A percentile compares a stretch with the other conserved stretches of the same genome.
Conservation (phyloP, 2,329 filamentous ascomycete species). For the Lasiodiplodia sp. region DNA sequence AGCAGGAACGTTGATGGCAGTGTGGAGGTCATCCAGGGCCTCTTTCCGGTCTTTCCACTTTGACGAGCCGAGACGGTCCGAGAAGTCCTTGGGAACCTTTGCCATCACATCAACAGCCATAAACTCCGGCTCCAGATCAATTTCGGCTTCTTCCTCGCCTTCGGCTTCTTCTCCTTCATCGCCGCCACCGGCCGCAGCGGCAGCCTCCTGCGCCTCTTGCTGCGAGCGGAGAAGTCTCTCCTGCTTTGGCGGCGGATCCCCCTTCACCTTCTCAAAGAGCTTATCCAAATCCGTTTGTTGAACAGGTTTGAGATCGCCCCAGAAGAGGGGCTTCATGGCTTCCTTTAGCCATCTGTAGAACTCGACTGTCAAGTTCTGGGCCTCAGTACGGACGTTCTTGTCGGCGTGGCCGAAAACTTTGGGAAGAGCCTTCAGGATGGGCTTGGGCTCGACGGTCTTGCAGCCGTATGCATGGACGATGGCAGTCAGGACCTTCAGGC, state of each 20-base stretch:
- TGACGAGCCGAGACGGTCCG: slow-evolving; percentile 82
- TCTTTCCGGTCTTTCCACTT: slow-evolving; percentile 99
- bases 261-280: slow-evolving; percentile 91
- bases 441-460: slow-evolving; percentile 92
- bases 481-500: slow-evolving; percentile 76
- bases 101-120: slow-evolving; percentile 87
- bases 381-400: slow-evolving; percentile 96
- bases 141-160: slow-evolving; percentile 71
- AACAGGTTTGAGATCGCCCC: slow-evolving; percentile 92
- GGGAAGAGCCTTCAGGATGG: slow-evolving; percentile 84
- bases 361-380: slow-evolving; percentile 89
- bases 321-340: slow-evolving; percentile 98
- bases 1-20: slow-evolving; percentile 79
- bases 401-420: slow-evolving; percentile 96
- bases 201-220: slow-evolving; percentile 80
- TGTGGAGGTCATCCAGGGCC: slow-evolving; percentile 81
- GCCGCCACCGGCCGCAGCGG: slow-evolving; percentile 66
- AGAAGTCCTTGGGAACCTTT: slow-evolving; percentile 82
- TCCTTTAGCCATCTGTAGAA: slow-evolving; percentile 97
- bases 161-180: slow-evolving; percentile 56
- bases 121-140: slow-evolving; percentile 70
- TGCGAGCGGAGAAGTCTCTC: slow-evolving; percentile 88
- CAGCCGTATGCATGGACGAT: slow-evolving; percentile 95
- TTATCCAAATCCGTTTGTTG: slow-evolving; percentile 95
- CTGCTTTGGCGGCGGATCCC: slow-evolving; percentile 86